A percentile compares a stretch with the other conserved stretches of the same genome.
Evolutionary conservation across 2,329 filamentous ascomycete species (phyloP).

Genomic region (Cladorrhinum sp.): DNA sequence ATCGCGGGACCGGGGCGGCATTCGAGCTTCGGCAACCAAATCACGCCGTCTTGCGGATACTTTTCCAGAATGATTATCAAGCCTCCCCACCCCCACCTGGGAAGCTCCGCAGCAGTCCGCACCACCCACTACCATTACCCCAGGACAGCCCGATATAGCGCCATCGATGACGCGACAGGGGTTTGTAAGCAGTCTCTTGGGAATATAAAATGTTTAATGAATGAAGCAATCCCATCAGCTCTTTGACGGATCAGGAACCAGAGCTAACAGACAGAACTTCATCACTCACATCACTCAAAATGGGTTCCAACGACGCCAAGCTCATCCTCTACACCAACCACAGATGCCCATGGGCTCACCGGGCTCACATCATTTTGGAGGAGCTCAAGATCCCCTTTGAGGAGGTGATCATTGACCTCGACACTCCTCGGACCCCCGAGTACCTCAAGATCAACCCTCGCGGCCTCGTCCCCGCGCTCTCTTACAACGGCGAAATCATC

Average conservation of each 20-base stretch:
- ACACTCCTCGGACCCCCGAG: conserved; percentile 64
- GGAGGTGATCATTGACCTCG: conserved; percentile 70
- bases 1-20: not conserved
- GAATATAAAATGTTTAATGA: not conserved
- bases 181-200: not conserved
- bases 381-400: conserved; percentile 66
- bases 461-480: conserved; percentile 70
- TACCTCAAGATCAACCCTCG: conserved; percentile 77
- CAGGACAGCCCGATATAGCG: conserved; percentile 16
- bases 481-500: conserved; percentile 65
- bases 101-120: too few species aligned
- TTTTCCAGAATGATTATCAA: conserved; percentile 10
- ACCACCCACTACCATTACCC: not conserved
- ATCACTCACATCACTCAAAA: conserved; percentile 15
- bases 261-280: not conserved
- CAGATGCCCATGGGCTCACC: conserved; percentile 69
- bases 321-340: conserved; percentile 71
- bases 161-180: conserved; percentile 27
- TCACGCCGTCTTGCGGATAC: not conserved
- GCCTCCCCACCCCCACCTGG: not conserved
- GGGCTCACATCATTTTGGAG: conserved; percentile 67
- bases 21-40: not conserved
- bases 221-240: not conserved
- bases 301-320: conserved; percentile 38
- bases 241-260: not conserved